Evolutionary conservation across 1,284 basidiomycete genomes (phyloP), one percentile per base, ranked within the genome.

Genomic region (Ganoderma resinaceum): DNA sequence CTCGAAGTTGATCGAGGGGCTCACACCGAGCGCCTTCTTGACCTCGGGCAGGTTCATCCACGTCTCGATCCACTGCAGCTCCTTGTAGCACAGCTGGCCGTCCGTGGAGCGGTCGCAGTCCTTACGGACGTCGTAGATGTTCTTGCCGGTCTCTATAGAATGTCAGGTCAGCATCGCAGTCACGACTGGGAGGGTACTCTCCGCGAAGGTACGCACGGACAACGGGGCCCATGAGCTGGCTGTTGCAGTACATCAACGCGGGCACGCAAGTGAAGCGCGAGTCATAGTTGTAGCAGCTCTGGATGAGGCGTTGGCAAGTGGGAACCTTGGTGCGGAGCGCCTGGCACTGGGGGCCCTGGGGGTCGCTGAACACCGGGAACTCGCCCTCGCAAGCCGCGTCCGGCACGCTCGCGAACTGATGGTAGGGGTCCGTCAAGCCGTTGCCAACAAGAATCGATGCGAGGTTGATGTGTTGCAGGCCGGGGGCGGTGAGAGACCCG

Each of bases 121-220:
- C 70, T 81, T 85, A 68, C 96, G 91, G 16, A 96, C 93, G 76
- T 99, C 97, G 79, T 98, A 97, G 37, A 92, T 87, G 80, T 93
- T 93, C 62, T 85, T 78, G 16, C 90, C 90, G 74, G 87, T 84
- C 80, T 89, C 90, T 91, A 70, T 29, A 49, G 37, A 57, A 38
- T 40, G 37, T 3, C 16, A 20, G 9, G n/a, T 14, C 14, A 20
- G 18, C 14, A 20, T 16, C n/a, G 61, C 7, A 11, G 12, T 90
- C 90, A 40, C 87, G 61, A 43, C 31, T 49, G 61, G 5, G 61
- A 29, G 9, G 61, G 61, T 52, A 62, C 46, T 62, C 18, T 42
- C 16, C 20, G 61, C 6, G 16, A 35, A 9, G 59, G 29, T 14
- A 84, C 90, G 76, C 78, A 91, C 89, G 86, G 80, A 89, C 83